Evolutionary conservation across 306 rosid species (phyloP), one percentile per base, ranked within the genome.

Genomic region (Quercus dentata): DNA sequence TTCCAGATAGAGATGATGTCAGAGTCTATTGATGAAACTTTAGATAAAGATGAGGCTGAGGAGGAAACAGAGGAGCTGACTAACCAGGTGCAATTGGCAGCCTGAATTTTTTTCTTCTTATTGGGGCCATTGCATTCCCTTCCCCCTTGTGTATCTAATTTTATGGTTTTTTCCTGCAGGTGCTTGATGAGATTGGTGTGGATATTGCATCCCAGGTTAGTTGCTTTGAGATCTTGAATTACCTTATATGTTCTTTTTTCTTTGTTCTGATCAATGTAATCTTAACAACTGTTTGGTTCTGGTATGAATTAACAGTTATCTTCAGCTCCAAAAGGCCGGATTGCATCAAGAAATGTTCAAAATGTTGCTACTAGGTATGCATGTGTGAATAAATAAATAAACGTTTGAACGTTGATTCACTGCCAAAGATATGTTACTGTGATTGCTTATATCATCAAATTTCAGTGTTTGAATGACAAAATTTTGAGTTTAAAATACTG

Each of bases 11-110:
- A 94, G 87, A 94, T 94, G 97, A 92, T 94, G 97, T 92, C 99
- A 57, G 99, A 92, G 87, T 86, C 99, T 71, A 94, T 94, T 49
- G 99, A 94, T 78, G 99, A 94, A 87, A 91, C 99, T 79, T 82
- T 94, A 78, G 99, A 94, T 88, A 94, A 92, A 82, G 99, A 94
- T 78, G 99, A 94, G 86, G 99, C 99, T 0, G 99, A 94, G 82
- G 99, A 94, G 88, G 99, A 92, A 87, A 91, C 99, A 17, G 99
- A 94, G 80, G 97, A 94, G 81, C 99, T 94, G 74, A 94, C 99
- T 31, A 92, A 92, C 87, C 99, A 94, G 99, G 98, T 92, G 13
- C 11, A 64, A 71, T 83, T 35, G 9, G 49, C 49, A 70, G 69
- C 79, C 61, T 79, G 67, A 28, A 63, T 57, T 73, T 49, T 56